A percentile compares a stretch with the other conserved stretches of the same genome.
Evolutionary conservation across 2,329 filamentous ascomycete species (phyloP).

Genomic region (Penicillium vulpinum): DNA sequence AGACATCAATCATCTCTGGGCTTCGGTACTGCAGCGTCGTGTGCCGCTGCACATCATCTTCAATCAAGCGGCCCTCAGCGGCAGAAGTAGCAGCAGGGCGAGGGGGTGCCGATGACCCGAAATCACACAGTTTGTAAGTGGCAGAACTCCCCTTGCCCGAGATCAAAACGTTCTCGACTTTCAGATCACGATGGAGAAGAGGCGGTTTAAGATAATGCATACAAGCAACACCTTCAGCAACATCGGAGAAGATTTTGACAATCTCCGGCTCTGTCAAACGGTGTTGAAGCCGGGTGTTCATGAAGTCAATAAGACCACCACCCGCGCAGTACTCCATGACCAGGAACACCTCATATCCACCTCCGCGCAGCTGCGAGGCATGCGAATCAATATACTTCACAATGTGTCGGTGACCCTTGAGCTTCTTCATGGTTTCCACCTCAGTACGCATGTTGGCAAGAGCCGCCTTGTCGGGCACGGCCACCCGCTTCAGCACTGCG

Average conservation of each 20-base stretch:
- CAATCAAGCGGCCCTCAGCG: slow-evolving; percentile 84
- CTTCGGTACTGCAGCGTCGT: slow-evolving; percentile 97
- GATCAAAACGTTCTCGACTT: slow-evolving; percentile 97
- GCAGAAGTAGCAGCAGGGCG: slow-evolving; percentile 81
- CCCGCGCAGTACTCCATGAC: slow-evolving; percentile 98
- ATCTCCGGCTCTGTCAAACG: slow-evolving; percentile 97
- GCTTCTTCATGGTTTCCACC: slow-evolving; percentile 99
- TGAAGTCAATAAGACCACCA: slow-evolving; percentile 96
- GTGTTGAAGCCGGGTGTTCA: slow-evolving; percentile 97
- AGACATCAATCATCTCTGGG: slow-evolving; percentile 98
- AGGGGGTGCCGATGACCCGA: slow-evolving; percentile 85
- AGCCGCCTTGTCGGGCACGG: slow-evolving; percentile 92
- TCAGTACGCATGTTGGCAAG: slow-evolving; percentile 95
- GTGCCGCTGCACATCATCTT: slow-evolving; percentile 95
- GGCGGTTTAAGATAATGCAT: slow-evolving; percentile 99
- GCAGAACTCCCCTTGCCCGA: slow-evolving; percentile 64
- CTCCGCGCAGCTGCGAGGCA: slow-evolving; percentile 86
- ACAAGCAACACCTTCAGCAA: slow-evolving; percentile 92
- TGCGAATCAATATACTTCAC: slow-evolving; percentile 99
- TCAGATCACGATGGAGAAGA: slow-evolving; percentile 88
- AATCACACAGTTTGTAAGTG: slow-evolving; percentile 96
- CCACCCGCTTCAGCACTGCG: slow-evolving; percentile 90
- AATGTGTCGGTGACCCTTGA: slow-evolving; percentile 94
- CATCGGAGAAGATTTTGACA: slow-evolving; percentile 92
- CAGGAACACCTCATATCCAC: slow-evolving; percentile 95